Evolutionary conservation across 768 basidiomycete species (phyloP), one percentile per base, ranked within the genome.

Genomic region (Leccinum pellstonianum): DNA sequence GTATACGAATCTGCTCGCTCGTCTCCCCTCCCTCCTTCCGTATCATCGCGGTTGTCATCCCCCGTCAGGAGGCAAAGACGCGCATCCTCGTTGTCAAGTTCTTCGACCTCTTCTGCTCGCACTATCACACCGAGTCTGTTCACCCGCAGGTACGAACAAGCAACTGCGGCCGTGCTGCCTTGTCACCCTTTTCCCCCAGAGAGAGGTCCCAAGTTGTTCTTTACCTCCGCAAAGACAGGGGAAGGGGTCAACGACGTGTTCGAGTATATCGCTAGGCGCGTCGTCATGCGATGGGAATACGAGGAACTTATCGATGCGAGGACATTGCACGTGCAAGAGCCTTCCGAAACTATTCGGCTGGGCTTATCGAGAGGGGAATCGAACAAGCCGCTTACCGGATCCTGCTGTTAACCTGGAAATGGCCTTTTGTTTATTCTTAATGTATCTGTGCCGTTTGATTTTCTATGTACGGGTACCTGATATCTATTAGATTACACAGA

Each of bases 211-310:
- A 83, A 78, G 70, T 74, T 91, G 11, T 90, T 91, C 71, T 87
- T 88, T 67, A 83, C 88, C 6, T 89, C 86, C 1, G 90, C 91
- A 3, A 90, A 90, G 73, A 90, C 88, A 4, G 91, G 91, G 0
- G 80, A 83, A 37, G 86, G 88, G 8, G 88, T 92, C 0, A 53
- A 68, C 1, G 86, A 86, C 1, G 86, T 91, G n/a, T 93, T 93
- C 66, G 87, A 84, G 69, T 91, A 91, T 66, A 78, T 93, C 46
- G 88, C 84, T 4, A 67, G 73, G 52, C 77, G 90, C 27, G 87
- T 93, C 9, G 79, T 86, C 37, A 66, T 69, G 62, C 75, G 81
- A 61, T 86, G 85, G 84, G 90, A 86, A 66, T 84, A 84, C 66
- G 87, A 90, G 57, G 89, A 88, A 56, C 75, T 76, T 14, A 57